A percentile compares a stretch with the other conserved stretches of the same genome.
phyloP scores from a whole-genome alignment of 164 flowering plant species.

The Annona cherimola region DNA sequence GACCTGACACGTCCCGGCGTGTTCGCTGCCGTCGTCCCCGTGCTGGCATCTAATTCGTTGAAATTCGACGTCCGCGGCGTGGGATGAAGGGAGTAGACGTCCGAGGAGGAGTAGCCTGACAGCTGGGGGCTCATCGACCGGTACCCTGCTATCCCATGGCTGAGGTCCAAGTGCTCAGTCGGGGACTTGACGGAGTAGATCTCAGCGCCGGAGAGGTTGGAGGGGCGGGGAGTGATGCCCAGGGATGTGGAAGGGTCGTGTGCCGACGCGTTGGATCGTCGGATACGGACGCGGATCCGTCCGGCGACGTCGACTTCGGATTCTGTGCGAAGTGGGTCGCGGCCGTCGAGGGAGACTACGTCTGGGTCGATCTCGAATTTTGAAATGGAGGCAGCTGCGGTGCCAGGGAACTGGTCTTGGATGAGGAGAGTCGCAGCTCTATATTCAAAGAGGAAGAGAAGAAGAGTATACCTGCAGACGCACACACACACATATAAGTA shows the following conservation, averaged over 20 bases:
- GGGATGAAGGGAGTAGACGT: conserved; percentile 61
- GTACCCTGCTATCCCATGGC: conserved; percentile 20
- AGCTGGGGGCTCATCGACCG: conserved; percentile 40
- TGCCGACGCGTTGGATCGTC: conserved; percentile 50
- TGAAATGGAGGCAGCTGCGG: conserved; percentile 41
- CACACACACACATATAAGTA: not conserved
- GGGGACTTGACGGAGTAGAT: conserved; percentile 52
- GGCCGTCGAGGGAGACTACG: conserved; percentile 53
- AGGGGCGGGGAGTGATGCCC: conserved; percentile 47
- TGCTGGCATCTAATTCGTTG: conserved; percentile 39
- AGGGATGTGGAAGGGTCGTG: conserved; percentile 37
- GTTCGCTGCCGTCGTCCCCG: conserved; percentile 19
- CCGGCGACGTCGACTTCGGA: conserved; percentile 46
- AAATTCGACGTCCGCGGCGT: conserved; percentile 57
- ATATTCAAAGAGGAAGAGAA: conserved; percentile 49
- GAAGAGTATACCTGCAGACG: conserved; percentile 42
- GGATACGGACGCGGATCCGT: conserved; percentile 44
- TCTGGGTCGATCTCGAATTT: conserved; percentile 48
- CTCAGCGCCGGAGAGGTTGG: conserved; percentile 54
- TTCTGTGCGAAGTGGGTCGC: conserved; percentile 45
- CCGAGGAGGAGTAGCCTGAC: conserved; percentile 60
- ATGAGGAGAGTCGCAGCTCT: conserved; percentile 44
- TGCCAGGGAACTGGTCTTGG: conserved; percentile 37
- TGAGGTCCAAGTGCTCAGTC: conserved; percentile 12
- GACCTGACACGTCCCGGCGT: conserved; percentile 45